Base-by-base conservation (phyloP, 805 yeast species). In the Lipomyces kockii region DNA sequence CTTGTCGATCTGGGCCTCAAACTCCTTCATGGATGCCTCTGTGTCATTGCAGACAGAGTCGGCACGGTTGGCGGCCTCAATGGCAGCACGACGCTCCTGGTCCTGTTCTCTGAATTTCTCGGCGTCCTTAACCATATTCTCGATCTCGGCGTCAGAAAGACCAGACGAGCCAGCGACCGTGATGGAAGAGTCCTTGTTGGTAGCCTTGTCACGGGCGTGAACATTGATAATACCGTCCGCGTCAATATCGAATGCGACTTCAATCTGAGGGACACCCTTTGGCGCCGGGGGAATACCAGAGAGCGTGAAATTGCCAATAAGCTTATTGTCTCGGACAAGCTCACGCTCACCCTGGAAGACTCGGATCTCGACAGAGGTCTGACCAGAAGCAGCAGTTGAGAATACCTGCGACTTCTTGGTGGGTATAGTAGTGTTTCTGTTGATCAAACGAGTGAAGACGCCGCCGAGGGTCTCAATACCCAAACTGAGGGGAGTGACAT, bases 301-400 rank as follows among this genome's bases (percentile, higher is more conserved):
- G 77, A 92, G 86, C 71, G 97, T 92, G 84, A 92, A 92, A 90
- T 93, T 92, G 82, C 98, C 98, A 80, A 92, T 91, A 80, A 93
- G 87, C 85, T 93, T 92, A 91, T 92, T 92, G 86, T 92, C 98
- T 84, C 97, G 90, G 78, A 94, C 97, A 79, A 93, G 88, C 84
- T 92, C 97, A 86, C 98, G 91, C 87, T 92, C 98, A 86, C 98
- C 98, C 85, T 92, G 97, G 97, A 91, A 93, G 69, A 92, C 98
- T 84, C 97, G 89, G 83, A 92, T 92, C 85, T 92, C 97, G 75
- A 92, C 97, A 76, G 97, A 90, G 73, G 97, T 92, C 86, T 92
- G 97, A 80, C 97, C 97, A 76, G 94, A 90, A 73, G 97, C 92
- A 72, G 97, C 97, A 76, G 97, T 92, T 64, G 97, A 91, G 89